Conservation (phyloP, 768 basidiomycete genomes). For the Calocybe indica region DNA sequence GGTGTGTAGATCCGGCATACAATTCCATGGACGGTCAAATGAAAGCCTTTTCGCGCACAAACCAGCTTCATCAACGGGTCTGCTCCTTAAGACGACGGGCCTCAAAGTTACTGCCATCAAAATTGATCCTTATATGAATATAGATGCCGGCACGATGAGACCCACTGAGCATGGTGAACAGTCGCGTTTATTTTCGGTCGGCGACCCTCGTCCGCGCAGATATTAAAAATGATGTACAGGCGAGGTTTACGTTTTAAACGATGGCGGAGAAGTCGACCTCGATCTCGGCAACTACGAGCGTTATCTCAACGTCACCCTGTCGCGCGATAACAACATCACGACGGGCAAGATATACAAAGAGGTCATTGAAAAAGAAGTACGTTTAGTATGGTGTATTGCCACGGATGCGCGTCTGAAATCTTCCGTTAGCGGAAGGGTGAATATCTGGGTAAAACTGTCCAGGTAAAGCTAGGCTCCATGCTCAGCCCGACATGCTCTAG, state of each 20-base stretch:
- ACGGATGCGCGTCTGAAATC: background rate
- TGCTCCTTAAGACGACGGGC: conserved; percentile 91
- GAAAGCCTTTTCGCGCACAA: conserved; percentile 6
- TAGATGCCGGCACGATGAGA: conserved; percentile 98
- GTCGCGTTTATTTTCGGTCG: background rate
- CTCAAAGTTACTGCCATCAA: conserved; percentile 98
- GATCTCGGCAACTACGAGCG: conserved; percentile 99
- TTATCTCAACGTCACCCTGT: conserved; percentile 91
- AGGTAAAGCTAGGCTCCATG: conserved; percentile 39
- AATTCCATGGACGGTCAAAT: background rate
- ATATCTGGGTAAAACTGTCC: conserved; percentile 96
- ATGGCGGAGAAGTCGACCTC: conserved; percentile 96
- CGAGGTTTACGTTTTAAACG: conserved; percentile 97
- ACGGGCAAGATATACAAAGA: conserved; percentile 97
- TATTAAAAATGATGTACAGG: conserved; percentile 29
- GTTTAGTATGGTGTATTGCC: conserved; percentile 14
- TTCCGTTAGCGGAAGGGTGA: conserved; percentile 64
- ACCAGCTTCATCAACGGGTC: conserved; percentile 91
- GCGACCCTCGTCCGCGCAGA: conserved; percentile 6
- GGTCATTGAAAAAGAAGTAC: conserved; percentile 95
- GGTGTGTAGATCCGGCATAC: conserved; percentile 37
- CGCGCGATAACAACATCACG: conserved; percentile 95
- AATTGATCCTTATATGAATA: conserved; percentile 99
- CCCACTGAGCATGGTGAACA: conserved; percentile 93
- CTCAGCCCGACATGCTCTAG: background rate